phyloP scores from a whole-genome alignment of 805 yeast genomes.

The Ogataea degrootiae region DNA sequence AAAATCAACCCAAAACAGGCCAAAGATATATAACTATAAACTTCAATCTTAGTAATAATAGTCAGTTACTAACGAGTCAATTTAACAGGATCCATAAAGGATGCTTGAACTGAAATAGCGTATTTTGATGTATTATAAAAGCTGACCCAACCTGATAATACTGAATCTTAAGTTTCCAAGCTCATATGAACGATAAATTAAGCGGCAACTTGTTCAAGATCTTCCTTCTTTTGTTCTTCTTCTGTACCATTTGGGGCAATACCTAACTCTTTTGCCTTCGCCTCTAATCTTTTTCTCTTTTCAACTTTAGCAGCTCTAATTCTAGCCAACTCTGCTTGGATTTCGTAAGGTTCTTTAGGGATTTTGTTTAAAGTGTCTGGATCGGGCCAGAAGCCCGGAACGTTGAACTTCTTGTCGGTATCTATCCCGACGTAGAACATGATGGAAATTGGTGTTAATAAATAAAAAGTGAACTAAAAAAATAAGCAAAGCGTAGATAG shows the following conservation, averaged over 20 bases:
- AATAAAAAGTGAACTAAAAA: slow-evolving; percentile 68
- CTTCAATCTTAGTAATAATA: no score
- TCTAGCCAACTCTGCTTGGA: slow-evolving; percentile 85
- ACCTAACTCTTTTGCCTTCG: slow-evolving; percentile 65
- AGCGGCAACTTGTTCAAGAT: background rate
- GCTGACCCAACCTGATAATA: no score
- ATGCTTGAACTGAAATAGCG: no score
- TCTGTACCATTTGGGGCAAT: slow-evolving; percentile 41
- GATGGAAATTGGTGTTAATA: slow-evolving; percentile 80
- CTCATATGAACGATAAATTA: background rate
- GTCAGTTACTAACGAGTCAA: no score
- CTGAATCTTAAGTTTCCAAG: no score
- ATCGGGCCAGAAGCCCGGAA: slow-evolving; percentile 97
- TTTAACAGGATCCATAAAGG: no score
- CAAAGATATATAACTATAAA: no score
- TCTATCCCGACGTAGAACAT: slow-evolving; percentile 93
- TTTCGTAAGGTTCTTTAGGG: slow-evolving; percentile 90
- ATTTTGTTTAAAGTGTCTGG: slow-evolving; percentile 86
- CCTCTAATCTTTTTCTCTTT: slow-evolving; percentile 69
- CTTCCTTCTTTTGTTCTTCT: slow-evolving; percentile 27
- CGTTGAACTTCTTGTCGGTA: slow-evolving; percentile 81
- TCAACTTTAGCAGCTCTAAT: slow-evolving; percentile 72
- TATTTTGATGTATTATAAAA: no score
- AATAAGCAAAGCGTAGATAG: background rate
- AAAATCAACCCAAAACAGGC: no score